Base-by-base conservation (phyloP, 2,329 filamentous ascomycete species). In the Penicillium sp. region DNA sequence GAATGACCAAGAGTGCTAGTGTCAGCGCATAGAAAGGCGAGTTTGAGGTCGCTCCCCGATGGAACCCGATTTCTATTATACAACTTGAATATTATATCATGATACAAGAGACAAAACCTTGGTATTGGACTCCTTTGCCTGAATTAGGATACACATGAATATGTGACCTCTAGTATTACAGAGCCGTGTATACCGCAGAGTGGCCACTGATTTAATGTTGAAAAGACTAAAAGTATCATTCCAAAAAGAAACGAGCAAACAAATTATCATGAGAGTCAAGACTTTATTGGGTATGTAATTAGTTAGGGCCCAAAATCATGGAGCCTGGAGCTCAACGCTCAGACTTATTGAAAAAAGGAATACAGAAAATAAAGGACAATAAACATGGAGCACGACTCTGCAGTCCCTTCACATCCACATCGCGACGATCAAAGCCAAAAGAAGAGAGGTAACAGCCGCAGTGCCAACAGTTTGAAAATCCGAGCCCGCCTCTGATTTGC, bases 1-100 rank as follows among this genome's bases (percentile, higher is more conserved):
- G 75, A 42, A 64, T 79, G 52, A 74, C 75, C 0, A 71, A 69
- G 60, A 59, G 64, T 39, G 69, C 71, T 36, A 75, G 72, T 55
- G 70, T 76, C 0, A 73, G 71, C 61, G 64, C 51, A 3, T 56
- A 52, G 29, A 9, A 19, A n/a, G 5, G 11, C 19, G n/a, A n/a
- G n/a, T n/a, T n/a, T n/a, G n/a, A n/a, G n/a, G n/a, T n/a, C n/a
- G n/a, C n/a, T n/a, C n/a, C n/a, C n/a, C n/a, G n/a, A n/a, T n/a
- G n/a, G n/a, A n/a, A n/a, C n/a, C n/a, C n/a, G n/a, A n/a, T n/a
- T n/a, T n/a, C n/a, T n/a, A n/a, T n/a, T n/a, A n/a, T n/a, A n/a
- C n/a, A n/a, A n/a, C n/a, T n/a, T n/a, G n/a, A n/a, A n/a, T n/a
- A n/a, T n/a, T n/a, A n/a, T n/a, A n/a, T n/a, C n/a, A n/a, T n/a